Base-by-base conservation (phyloP, 805 yeast genomes). In the Barnettozyma vustinii region DNA sequence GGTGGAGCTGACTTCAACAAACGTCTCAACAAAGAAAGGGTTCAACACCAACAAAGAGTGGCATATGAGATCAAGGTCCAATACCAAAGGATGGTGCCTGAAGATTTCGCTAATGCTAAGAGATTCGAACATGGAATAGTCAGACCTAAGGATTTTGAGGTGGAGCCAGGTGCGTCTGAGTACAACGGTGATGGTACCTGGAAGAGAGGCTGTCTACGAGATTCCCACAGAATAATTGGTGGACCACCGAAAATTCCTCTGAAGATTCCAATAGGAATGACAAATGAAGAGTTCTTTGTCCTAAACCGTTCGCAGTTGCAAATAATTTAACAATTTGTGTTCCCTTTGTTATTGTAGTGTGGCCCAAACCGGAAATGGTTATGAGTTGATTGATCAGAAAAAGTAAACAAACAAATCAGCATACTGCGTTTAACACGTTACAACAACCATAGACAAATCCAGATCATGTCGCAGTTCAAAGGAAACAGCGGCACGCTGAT, bases 401-500 rank as follows among this genome's bases (percentile, higher is more conserved):
- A 37, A 21, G 41, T 37, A 37, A 37, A 37, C 41, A 37, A 37
- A 37, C 41, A 37, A 13, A 30, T 30, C 16, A 30, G 15, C n/a
- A 30, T 23, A 9, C n/a, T 23, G 26, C 4, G 6, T 26, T 26
- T 7, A 26, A 26, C 30, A 26, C 3, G 9, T 10, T 7, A 26
- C 13, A 26, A 10, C 9, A 26, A 26, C 30, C 12, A 26, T n/a
- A n/a, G n/a, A n/a, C n/a, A n/a, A n/a, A n/a, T n/a, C n/a, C n/a
- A 30, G 16, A 30, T 9, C 21, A 59, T 60, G 62, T 48, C 63
- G 12, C 57, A 62, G 48, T 62, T 61, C 48, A 53, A 62, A 56
- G 59, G 71, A 48, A 59, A 51, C 52, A 51, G 56, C 45, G 86
- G 86, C 9, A 75, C 79, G 7, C 69, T 91, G 49, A 85, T 87